These are phyloP conservation scores for Debaryomyces maramus DNA, from an alignment of 805 yeast genomes.

Conservation along the genomic window DNA sequence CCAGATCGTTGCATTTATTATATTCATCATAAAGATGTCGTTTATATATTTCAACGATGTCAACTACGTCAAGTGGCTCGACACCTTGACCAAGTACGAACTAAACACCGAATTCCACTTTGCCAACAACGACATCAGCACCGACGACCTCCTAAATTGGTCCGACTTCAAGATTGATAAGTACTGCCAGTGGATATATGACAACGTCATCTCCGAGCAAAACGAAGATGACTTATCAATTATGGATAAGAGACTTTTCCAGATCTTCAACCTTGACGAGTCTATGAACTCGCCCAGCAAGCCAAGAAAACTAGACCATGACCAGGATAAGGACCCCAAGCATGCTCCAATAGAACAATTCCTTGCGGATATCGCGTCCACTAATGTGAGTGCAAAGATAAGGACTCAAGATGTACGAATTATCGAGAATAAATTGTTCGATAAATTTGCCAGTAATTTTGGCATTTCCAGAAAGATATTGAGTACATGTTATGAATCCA, in stretches of 20 bases:
- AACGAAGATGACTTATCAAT: conserved; percentile 20
- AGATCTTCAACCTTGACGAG: conserved; percentile 28
- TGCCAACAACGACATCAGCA: conserved; percentile 8
- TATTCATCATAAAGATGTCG: conserved; percentile 31
- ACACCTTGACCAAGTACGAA: conserved; percentile 16
- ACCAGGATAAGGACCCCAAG: conserved; percentile 1
- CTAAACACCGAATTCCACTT: conserved; percentile 17
- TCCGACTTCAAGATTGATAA: conserved; percentile 42
- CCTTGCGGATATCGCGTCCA: conserved; percentile 1
- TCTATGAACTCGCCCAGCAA: not conserved
- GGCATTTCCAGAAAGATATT: conserved; percentile 9
- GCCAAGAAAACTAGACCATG: conserved; percentile 6
- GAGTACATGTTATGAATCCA: conserved; percentile 5
- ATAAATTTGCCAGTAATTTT: conserved; percentile 7
- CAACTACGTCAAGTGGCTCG: conserved; percentile 20
- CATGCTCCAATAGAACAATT: not conserved
- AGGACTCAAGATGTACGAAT: conserved; percentile 2
- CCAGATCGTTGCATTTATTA: conserved; percentile 29
- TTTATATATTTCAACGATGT: conserved; percentile 20
- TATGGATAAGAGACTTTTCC: conserved; percentile 31
- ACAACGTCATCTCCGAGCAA: conserved; percentile 26
- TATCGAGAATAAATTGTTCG: conserved; percentile 10
- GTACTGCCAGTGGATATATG: conserved; percentile 54
- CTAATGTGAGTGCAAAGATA: not conserved
- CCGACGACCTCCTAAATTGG: conserved; percentile 47